Evolutionary conservation across 1,284 basidiomycete genomes (phyloP), one percentile per base, ranked within the genome.

Genomic region (Ganoderma sinense): DNA sequence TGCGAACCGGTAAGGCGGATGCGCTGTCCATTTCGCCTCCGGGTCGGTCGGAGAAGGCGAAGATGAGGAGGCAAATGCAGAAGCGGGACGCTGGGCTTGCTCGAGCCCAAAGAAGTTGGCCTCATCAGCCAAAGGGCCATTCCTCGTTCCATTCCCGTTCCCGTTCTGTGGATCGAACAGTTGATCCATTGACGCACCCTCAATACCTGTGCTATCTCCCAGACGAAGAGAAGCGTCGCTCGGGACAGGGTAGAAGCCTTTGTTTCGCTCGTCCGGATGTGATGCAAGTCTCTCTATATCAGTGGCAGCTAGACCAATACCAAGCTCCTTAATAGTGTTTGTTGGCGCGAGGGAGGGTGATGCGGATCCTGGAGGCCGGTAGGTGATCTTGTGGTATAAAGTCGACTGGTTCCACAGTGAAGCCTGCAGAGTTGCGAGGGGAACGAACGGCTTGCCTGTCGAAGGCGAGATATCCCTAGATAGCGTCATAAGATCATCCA

Each of bases 1-100:
- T 6, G 90, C 89, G 77, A 97, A 94, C 33, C 94, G 87, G 80
- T 87, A 92, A 0, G 95, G 95, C 62, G 95, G 89, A 75, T 89
- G 88, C 11, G 86, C 82, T 0, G 89, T 85, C 89, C 88, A 92
- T 48, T 84, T 78, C 66, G 83, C 84, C 18, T 86, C 85, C 2
- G 66, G 31, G 4, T 31, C 59, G 2, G 36, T 36, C 36, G 36
- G 36, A 36, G 29, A 3, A 13, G 26, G 23, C 3, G 26, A n/a
- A 23, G 48, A 41, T 4, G 53, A 36, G 11, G 41, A 16, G 43
- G 85, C 76, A 71, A 86, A 87, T 39, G 82, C 79, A 4, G 80
- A 71, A 0, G 84, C 83, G 7, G 82, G 80, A 71, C 82, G 82
- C 51, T 83, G 80, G n/a, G 84, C 81, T 13, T 85, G 82, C 69